A percentile compares a stretch with the other conserved stretches of the same genome.
Conservation (phyloP, 495 filamentous ascomycete species). For the Xylaria bambusicola region DNA sequence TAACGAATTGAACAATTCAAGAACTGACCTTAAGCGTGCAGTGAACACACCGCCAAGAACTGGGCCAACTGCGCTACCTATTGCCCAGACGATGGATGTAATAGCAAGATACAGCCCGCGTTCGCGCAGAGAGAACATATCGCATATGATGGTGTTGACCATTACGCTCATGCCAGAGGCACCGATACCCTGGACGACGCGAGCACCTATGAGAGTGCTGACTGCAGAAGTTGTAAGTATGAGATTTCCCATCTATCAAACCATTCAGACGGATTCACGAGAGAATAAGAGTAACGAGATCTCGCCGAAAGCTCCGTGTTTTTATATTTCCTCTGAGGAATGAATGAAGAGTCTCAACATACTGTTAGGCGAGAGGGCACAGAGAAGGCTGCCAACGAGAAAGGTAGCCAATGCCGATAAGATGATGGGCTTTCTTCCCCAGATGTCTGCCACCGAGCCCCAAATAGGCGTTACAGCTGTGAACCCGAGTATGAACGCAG, state of each 20-base stretch:
- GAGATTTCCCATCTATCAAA: slow-evolving; percentile 31
- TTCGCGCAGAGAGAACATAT: slow-evolving; percentile 65
- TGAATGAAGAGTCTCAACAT: slow-evolving; percentile 49
- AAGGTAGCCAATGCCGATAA: slow-evolving; percentile 65
- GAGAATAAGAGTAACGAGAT: not conserved
- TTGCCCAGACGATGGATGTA: slow-evolving; percentile 62
- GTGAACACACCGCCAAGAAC: slow-evolving; percentile 74
- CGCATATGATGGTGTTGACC: slow-evolving; percentile 73
- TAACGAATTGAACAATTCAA: slow-evolving; percentile 34
- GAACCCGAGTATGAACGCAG: slow-evolving; percentile 51
- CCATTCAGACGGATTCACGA: slow-evolving; percentile 47
- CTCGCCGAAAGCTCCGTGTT: not conserved
- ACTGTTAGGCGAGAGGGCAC: slow-evolving; percentile 59
- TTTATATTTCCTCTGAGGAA: not conserved
- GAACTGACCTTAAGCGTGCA: slow-evolving; percentile 22
- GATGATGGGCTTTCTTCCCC: slow-evolving; percentile 70
- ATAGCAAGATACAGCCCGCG: slow-evolving; percentile 49
- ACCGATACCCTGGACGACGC: slow-evolving; percentile 73
- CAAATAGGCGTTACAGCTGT: slow-evolving; percentile 40
- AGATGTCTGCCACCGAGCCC: slow-evolving; percentile 61
- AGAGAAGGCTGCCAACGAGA: slow-evolving; percentile 61
- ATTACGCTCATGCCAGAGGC: slow-evolving; percentile 72
- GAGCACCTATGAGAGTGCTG: slow-evolving; percentile 59
- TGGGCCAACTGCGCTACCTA: slow-evolving; percentile 56
- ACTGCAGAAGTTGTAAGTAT: slow-evolving; percentile 4